Percentiles rank a stretch among this genome's conserved stretches.
phyloP scores from a whole-genome alignment of 2,329 filamentous ascomycete species.

The Claviceps monticola region DNA sequence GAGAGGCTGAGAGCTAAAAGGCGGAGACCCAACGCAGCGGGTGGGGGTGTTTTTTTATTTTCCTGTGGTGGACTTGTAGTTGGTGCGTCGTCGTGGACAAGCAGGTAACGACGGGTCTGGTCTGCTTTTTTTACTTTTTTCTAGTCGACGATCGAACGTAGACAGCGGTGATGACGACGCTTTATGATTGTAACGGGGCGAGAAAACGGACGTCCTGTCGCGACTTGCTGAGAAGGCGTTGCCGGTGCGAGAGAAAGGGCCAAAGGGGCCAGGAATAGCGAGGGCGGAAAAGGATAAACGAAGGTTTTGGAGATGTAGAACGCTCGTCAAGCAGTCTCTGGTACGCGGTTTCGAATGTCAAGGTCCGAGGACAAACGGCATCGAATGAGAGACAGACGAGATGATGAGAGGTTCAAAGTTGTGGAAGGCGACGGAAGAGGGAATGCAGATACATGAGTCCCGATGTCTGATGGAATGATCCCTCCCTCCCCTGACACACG shows the following conservation, averaged over 20 bases:
- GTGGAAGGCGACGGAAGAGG: background rate
- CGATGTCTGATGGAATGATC: no score
- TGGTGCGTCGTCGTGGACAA: background rate
- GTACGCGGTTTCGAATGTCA: background rate
- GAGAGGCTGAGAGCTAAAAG: slow-evolving; percentile 2
- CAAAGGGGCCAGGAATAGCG: background rate
- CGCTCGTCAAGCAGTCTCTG: no score
- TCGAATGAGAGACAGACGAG: background rate
- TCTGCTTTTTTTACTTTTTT: no score
- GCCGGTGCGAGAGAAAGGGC: background rate
- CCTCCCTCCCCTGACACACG: background rate
- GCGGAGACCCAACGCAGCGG: slow-evolving; percentile 6
- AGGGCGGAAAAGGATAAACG: background rate
- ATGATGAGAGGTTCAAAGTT: slow-evolving; percentile 1
- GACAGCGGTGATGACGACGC: background rate
- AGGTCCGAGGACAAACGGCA: background rate
- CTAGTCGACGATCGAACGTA: no score
- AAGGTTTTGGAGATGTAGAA: no score
- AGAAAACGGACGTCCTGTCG: background rate
- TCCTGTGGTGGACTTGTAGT: background rate
- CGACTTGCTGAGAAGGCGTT: background rate
- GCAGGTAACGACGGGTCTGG: background rate
- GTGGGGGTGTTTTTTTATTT: slow-evolving; percentile 5
- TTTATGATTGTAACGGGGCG: background rate
- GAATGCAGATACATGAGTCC: background rate